Percentiles rank a stretch among this genome's conserved stretches.
Evolutionary conservation across 148 eudicot genomes (phyloP).

Genomic region (Chenopodium berlandieri): DNA sequence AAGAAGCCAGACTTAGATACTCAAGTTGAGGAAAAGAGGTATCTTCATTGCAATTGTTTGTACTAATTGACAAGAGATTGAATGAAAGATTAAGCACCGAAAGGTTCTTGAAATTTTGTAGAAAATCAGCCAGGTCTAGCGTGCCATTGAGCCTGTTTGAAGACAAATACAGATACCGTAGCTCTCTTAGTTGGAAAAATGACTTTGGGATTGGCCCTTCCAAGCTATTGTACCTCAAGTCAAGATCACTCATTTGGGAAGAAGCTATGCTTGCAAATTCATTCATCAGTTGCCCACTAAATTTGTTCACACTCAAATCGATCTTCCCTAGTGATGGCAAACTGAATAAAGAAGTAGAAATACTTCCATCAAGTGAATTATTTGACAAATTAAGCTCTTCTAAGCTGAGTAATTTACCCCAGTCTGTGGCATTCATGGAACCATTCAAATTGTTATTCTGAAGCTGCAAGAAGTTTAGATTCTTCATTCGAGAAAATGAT

Average conservation of each 20-base stretch:
- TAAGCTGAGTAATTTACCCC: constrained; percentile 36
- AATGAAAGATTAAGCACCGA: constrained; percentile 35
- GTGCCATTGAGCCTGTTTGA: constrained; percentile 38
- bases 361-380: constrained; percentile 45
- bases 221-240: constrained; percentile 41
- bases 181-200: constrained; percentile 26
- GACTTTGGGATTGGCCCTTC: constrained; percentile 39
- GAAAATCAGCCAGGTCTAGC: constrained; percentile 20
- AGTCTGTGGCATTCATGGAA: constrained; percentile 28
- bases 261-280: not conserved
- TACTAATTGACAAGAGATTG: constrained; percentile 31
- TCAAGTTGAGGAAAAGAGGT: constrained; percentile 28
- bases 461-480: constrained; percentile 17
- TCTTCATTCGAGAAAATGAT: constrained; percentile 23
- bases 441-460: constrained; percentile 24
- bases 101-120: constrained; percentile 19
- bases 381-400: constrained; percentile 15
- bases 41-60: not conserved
- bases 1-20: constrained; percentile 31
- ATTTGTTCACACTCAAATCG: too few species aligned
- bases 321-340: too few species aligned
- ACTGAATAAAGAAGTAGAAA: constrained; percentile 25
- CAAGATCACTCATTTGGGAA: constrained; percentile 29
- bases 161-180: constrained; percentile 20
- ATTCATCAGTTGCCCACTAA: too few species aligned